Evolutionary conservation across 805 yeast species (phyloP), one percentile per base, ranked within the genome.

Genomic region (Yamadazyma olivae): DNA sequence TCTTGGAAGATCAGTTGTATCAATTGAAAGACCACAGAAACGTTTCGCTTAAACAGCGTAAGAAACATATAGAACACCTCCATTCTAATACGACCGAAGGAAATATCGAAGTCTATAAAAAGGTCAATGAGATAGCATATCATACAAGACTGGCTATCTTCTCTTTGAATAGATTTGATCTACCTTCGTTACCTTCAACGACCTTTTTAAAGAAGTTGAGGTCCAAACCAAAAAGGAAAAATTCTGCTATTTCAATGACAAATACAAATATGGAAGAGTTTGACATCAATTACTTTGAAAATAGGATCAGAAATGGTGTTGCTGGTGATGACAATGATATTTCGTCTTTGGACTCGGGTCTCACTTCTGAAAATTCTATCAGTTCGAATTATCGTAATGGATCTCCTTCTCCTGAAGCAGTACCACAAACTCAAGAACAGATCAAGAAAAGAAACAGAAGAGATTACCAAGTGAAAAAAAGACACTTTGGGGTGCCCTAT

Each of bases 1-100:
- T 81, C 3, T 51, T 87, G 16, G 84, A 83, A 51, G 84, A 77
- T 46, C 95, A 87, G 55, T 53, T 88, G 29, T 71, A 71, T 38
- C 81, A 80, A 47, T 53, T 83, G 37, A 67, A 75, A 30, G 81
- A 80, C 29, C 85, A 80, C 39, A 68, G 61, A 38, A 29, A 35
- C 1, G 35, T 43, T 16, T 21, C 39, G 17, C 13, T 27, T 4
- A 27, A 27, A 17, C 41, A 45, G 15, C 45, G 44, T 21, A 27
- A 29, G 8, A 25, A 15, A 7, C 43, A 40, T 17, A 22, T 12
- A 1, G 27, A 27, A 14, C 17, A n/a, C 7, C 6, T 23, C 28
- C 13, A 24, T 15, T 24, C 26, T 17, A 18, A 26, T 18, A 14
- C 17, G 2, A 17, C 16, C 6, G 10, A 15, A 13, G 19, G 18